A percentile compares a stretch with the other conserved stretches of the same genome.
Evolutionary conservation across 257 asterid genomes (phyloP).

Genomic region (Lavandula angustifolia): DNA sequence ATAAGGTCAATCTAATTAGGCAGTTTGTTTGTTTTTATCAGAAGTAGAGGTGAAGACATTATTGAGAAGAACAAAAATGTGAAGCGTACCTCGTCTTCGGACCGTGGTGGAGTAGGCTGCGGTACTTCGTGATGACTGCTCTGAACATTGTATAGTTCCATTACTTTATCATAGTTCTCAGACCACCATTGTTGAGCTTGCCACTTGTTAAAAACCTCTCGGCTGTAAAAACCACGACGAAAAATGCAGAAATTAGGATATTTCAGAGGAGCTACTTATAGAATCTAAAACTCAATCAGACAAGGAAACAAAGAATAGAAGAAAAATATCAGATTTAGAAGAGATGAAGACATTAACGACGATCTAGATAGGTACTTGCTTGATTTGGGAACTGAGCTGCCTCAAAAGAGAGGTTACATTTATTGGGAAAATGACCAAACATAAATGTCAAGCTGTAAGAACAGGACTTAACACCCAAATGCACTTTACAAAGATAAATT

Average conservation of each 20-base stretch:
- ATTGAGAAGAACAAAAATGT: not conserved
- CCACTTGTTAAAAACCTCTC: constrained; percentile 87
- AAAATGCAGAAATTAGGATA: constrained; percentile 28
- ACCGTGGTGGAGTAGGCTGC: constrained; percentile 56
- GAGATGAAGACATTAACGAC: too few relatives aligned
- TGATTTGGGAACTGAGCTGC: not conserved
- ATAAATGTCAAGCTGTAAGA: not conserved
- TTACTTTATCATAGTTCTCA: constrained; percentile 79
- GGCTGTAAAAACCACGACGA: constrained; percentile 51
- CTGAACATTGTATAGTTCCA: constrained; percentile 89
- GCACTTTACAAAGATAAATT: not conserved
- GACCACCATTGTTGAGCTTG: constrained; percentile 97
- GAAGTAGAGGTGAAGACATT: not conserved
- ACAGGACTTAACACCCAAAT: not conserved
- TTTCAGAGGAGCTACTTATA: too few relatives aligned
- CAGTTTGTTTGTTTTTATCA: not conserved
- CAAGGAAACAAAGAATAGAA: too few relatives aligned
- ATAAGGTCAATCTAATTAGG: not conserved
- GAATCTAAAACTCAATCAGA: too few relatives aligned
- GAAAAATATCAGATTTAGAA: too few relatives aligned
- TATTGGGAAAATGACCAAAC: not conserved
- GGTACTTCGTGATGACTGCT: constrained; percentile 62
- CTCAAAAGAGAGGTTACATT: not conserved
- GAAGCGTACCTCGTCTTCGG: constrained; percentile 74
- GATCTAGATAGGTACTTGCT: not conserved